Evolutionary conservation across 108 stramenopile species (phyloP), one percentile per base, ranked within the genome.

Genomic region (Conticribra guillardii): DNA sequence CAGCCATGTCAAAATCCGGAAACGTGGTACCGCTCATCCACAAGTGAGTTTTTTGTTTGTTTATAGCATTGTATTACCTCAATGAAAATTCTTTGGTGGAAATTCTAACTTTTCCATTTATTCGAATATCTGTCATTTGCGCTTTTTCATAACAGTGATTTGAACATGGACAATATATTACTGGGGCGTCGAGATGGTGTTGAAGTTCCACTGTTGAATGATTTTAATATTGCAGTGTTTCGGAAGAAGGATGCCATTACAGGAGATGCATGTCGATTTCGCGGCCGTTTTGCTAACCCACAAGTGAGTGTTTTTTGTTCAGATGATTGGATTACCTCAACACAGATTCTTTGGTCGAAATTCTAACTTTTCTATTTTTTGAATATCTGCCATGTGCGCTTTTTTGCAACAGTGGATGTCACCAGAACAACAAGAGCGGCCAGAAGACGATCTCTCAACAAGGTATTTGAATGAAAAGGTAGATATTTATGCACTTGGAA

Each of bases 201-300:
- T 73, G 45, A 80, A 48, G 60, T 88, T 77, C 63, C 90, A 81
- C 33, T 79, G 49, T 60, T 95, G 53, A 95, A 91, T 62, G 94
- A 95, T 67, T 95, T 92, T 60, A 95, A 95, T 62, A 89, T 91
- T 72, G 94, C 90, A 5, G 88, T 92, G 51, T 92, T 95, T 71
- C 57, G 89, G 22, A 80, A 64, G 31, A 89, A 82, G 54, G 80
- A 86, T 47, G 72, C 47, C 31, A 68, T 45, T 37, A 87, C 84
- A 3, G 83, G 84, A 37, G 58, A 54, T 26, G 51, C 76, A n/a
- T 95, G 94, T 79, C 85, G 81, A 8, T 95, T 95, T 73, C 85
- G 64, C 23, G 80, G 87, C 15, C 82, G 87, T 0, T 79, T 90
- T 27, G 84, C 84, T 60, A 84, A 89, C 65, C 94, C 94, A 4